Percentiles rank a stretch among this genome's conserved stretches.
phyloP scores from a whole-genome alignment of 2,329 filamentous ascomycete genomes.

The Helotiales sp. region DNA sequence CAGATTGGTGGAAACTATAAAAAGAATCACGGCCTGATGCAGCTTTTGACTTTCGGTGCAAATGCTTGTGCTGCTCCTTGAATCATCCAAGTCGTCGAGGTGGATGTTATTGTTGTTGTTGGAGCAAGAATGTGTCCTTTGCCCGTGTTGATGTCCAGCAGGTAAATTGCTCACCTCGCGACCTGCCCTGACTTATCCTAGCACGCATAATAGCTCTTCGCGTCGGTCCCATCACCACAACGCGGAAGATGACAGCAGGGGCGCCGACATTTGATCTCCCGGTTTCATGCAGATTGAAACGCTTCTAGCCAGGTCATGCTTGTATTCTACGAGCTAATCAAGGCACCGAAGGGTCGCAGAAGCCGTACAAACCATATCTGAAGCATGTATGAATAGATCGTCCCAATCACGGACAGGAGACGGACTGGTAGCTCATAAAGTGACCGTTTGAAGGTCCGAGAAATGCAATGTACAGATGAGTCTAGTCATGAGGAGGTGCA shows the following conservation, averaged over 20 bases:
- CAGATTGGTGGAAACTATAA: background rate
- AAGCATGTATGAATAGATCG: constrained; percentile 13
- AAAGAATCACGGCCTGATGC: background rate
- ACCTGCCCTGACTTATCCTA: constrained; percentile 12
- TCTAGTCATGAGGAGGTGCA: background rate
- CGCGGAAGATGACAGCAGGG: constrained; percentile 8
- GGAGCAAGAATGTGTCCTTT: constrained; percentile 16
- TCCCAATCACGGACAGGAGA: constrained; percentile 5
- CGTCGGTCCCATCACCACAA: constrained; percentile 7
- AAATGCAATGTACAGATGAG: constrained; percentile 2
- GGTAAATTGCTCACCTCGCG: constrained; percentile 15
- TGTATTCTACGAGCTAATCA: constrained; percentile 3
- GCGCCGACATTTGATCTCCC: constrained; percentile 21
- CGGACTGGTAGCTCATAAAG: background rate
- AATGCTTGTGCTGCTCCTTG: background rate
- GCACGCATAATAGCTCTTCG: constrained; percentile 20
- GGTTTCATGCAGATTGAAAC: constrained; percentile 29
- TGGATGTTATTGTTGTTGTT: background rate
- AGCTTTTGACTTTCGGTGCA: background rate
- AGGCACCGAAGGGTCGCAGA: constrained; percentile 8
- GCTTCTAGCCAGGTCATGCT: constrained; percentile 7
- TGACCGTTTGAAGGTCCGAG: background rate
- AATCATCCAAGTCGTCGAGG: background rate
- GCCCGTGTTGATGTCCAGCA: constrained; percentile 21
- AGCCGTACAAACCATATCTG: constrained; percentile 3